Evolutionary conservation across 2,329 filamentous ascomycete species (phyloP), one percentile per base, ranked within the genome.

Genomic region (Pseudogymnoascus sp.): DNA sequence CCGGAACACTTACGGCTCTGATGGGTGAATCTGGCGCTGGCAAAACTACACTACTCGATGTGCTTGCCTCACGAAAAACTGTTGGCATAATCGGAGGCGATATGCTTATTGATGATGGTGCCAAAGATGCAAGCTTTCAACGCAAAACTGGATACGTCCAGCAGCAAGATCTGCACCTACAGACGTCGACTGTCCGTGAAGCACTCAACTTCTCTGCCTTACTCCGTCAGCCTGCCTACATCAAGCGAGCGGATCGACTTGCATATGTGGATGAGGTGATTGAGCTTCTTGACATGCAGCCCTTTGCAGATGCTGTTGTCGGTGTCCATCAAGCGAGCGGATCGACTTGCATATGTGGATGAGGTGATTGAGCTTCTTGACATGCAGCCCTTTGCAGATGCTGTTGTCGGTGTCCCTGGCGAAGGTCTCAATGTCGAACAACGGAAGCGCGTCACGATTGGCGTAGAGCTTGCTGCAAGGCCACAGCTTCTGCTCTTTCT

Each of bases 391-490:
- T 87, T 85, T 61, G 82, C 83, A 13, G 81, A 86, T 48, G 83
- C 83, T 0, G 77, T 87, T 2, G 82, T 88, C 21, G 85, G 85
- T 63, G 75, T 82, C 0, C 81, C 83, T 0, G 84, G 83, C 0
- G 79, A 79, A 59, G 82, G 82, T 5, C 74, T 85, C 7, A 83
- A 83, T 48, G 79, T 84, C 2, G 81, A 85, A 63, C 82, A 85
- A 66, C 76, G 82, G 5, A 85, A 85, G 68, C 75, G 82, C 1
- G 71, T 85, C 0, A 0, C 82, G 0, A 95, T 96, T 64, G 92
- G 90, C 72, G 90, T 96, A 21, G 92, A 96, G 71, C 81, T 96
- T 28, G 91, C 90, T 38, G 91, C 92, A 8, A 95, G 92, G 76
- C 92, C 92, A 5, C 83, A 89, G 45, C 79, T 95, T 59, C 79